Conservation (phyloP, 106 monocot genomes). For the Triglochin maritima region DNA sequence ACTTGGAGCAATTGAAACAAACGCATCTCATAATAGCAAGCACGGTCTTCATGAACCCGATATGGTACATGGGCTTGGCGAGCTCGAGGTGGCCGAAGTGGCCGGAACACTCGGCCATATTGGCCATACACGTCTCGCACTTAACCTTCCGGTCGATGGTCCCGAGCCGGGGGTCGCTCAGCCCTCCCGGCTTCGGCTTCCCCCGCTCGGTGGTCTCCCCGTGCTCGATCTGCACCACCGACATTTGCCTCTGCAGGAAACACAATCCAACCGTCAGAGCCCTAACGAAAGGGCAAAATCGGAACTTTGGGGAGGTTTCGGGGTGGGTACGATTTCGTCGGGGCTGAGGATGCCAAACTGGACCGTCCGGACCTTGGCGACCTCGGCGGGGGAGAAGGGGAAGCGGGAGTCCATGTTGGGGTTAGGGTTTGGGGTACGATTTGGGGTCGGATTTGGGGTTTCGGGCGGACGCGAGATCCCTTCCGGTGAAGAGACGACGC, state of each 20-base stretch:
- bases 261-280: background rate
- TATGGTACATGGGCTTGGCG: constrained; percentile 98
- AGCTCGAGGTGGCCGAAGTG: constrained; percentile 99
- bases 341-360: constrained; percentile 98
- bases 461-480: background rate
- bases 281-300: background rate
- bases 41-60: constrained; percentile 97
- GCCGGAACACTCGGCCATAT: constrained; percentile 96
- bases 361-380: constrained; percentile 76
- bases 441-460: background rate
- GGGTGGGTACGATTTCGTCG: constrained; percentile 71
- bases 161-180: constrained; percentile 82
- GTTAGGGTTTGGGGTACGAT: background rate
- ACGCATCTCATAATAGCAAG: constrained; percentile 94
- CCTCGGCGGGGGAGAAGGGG: constrained; percentile 86
- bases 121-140: constrained; percentile 95
- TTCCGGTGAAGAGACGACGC: background rate
- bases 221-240: constrained; percentile 81
- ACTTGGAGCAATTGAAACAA: constrained; percentile 98
- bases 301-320: background rate
- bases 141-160: constrained; percentile 97
- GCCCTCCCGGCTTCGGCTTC: constrained; percentile 78
- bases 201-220: constrained; percentile 84
- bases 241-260: constrained; percentile 82
- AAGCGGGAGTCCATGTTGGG: constrained; percentile 68